Evolutionary conservation across 2,329 filamentous ascomycete species (phyloP), one percentile per base, ranked within the genome.

Genomic region (Trichoderma harzianum): DNA sequence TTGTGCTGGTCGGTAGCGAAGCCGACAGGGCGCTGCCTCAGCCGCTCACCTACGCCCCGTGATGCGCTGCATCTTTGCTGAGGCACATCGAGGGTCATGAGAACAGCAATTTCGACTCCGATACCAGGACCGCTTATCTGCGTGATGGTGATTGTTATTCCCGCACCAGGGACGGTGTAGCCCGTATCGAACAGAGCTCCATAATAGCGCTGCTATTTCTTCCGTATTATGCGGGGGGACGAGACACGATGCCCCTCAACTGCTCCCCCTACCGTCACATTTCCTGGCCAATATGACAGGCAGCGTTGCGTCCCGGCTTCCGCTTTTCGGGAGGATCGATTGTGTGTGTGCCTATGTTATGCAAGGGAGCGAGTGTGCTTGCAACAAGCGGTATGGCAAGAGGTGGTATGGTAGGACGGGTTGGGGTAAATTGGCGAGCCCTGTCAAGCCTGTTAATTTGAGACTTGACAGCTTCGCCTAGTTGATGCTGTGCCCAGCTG

Each of bases 251-350:
- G 51, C 53, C 51, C 64, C 64, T 55, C 53, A n/a, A 43, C 36
- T 24, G 24, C 34, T 68, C 14, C 32, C 21, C 18, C 18, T 24
- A 32, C 62, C 36, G 30, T 30, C 53, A 60, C 55, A 58, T 68
- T 53, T 24, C 0, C 43, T 53, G 43, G n/a, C 11, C 43, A 58
- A 58, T 14, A 24, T 43, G 47, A 60, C 24, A 43, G 26, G 32
- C 57, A 58, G 57, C 12, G 65, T 68, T 68, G 55, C 65, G 32
- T 69, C 66, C 55, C 55, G 66, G 34, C 66, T 60, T 62, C 66
- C 66, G 66, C 57, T 69, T 61, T 69, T 62, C 66, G 66, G 66
- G 66, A 62, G 57, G 36, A 69, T 51, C 39, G 11, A 61, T 21
- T 34, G 58, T 24, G 32, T 61, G 60, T 39, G 26, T 47, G 30